Percentiles rank a stretch among this genome's conserved stretches.
phyloP scores from a whole-genome alignment of 129 eudicot species.

The Pseudognaphalium luteoalbum region DNA sequence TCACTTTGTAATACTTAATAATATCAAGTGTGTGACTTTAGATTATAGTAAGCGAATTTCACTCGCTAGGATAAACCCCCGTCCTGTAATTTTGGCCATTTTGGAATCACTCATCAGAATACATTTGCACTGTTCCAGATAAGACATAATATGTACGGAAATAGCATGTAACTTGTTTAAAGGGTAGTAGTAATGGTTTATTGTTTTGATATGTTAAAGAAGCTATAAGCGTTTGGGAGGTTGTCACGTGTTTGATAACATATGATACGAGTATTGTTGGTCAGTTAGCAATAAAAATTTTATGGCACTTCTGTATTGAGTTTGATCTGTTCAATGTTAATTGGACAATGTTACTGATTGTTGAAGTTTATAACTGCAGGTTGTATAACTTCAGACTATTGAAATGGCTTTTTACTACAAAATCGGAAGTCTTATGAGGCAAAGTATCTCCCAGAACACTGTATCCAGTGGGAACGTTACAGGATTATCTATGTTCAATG shows the following conservation, averaged over 20 bases:
- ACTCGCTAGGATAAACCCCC: too few species aligned
- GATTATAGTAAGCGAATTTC: too few species aligned
- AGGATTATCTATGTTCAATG: constrained; percentile 46
- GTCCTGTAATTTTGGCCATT: neutral
- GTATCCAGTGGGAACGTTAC: constrained; percentile 18
- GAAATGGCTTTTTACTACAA: constrained; percentile 62
- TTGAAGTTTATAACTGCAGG: constrained; percentile 8
- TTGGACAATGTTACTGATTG: neutral
- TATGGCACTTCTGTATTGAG: neutral
- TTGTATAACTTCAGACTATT: constrained; percentile 1
- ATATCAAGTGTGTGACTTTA: too few species aligned
- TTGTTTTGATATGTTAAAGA: too few species aligned
- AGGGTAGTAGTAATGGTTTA: too few species aligned
- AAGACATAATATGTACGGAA: too few species aligned
- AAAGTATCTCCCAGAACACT: constrained; percentile 36
- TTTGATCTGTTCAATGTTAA: neutral
- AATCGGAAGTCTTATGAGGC: constrained; percentile 56
- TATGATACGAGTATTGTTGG: neutral
- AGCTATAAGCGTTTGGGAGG: neutral
- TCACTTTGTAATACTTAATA: too few species aligned
- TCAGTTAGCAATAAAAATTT: neutral
- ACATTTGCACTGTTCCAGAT: too few species aligned
- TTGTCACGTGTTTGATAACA: neutral
- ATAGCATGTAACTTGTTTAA: too few species aligned
- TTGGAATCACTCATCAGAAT: neutral